Evolutionary conservation across 2,329 filamentous ascomycete species (phyloP), one percentile per base, ranked within the genome.

Genomic region (Hypoxylon sp.): DNA sequence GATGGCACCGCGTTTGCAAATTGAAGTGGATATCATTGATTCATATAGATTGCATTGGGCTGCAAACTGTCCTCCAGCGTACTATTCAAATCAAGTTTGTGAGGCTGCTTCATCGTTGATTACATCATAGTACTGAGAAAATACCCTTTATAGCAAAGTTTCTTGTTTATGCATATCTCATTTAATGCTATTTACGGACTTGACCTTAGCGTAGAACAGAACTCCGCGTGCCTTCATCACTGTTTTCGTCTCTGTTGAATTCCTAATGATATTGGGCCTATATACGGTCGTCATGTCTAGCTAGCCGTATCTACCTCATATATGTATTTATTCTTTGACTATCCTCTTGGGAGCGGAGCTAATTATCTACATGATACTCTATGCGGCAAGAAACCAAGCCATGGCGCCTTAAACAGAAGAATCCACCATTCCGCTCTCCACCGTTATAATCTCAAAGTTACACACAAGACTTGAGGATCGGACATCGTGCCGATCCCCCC

Each of bases 71-170:
- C 41, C 23, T 62, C n/a, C 46, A 19, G 17, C 23, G 43, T 28
- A 50, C 28, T 19, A 58, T 55, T 51, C 46, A 63, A 59, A 60
- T 11, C 36, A 57, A 49, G 52, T 19, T 55, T 59, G 48, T 36
- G 25, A 48, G 25, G 52, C 14, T 63, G 51, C 62, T 59, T 66
- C 59, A 25, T 63, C 48, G 43, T 63, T 65, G 59, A 58, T 73
- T 75, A 73, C 72, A 73, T 73, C 70, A 73, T 73, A 69, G 41
- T 51, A 7, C 53, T 43, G 17, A 51, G 7, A 2, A 58, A 30
- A 21, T 67, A 34, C 25, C 13, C 43, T 36, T 38, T 67, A 63
- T 25, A 60, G 28, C 19, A 19, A 65, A 56, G 14, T 53, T 23
- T 52, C 59, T 55, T 52, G 21, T 57, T 55, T 41, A 25, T 58